Percentiles rank a stretch among this genome's conserved stretches.
phyloP scores from a whole-genome alignment of 768 basidiomycete genomes.

The Tremella fuciformis region DNA sequence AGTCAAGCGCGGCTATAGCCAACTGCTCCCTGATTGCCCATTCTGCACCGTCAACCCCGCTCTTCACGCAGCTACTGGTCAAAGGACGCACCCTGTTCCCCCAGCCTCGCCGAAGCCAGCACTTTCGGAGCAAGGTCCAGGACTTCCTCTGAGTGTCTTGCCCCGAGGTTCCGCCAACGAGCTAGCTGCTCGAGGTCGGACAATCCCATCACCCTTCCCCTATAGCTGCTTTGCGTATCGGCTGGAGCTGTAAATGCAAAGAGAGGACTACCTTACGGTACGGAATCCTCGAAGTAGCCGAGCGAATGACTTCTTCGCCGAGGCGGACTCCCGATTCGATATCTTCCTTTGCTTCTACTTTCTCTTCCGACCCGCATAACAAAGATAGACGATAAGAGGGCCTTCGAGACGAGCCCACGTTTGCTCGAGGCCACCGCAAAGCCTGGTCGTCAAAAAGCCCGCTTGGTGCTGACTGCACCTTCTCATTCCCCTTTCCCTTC shows the following conservation, averaged over 20 bases:
- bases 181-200: conserved; percentile 33
- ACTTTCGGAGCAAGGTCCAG: conserved; percentile 38
- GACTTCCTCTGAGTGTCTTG: conserved; percentile 44
- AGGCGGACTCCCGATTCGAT: too few species aligned
- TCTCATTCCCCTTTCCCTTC: neutral
- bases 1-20: conserved; percentile 49
- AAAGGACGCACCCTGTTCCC: conserved; percentile 39
- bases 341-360: too few species aligned
- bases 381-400: too few species aligned
- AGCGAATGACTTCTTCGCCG: too few species aligned
- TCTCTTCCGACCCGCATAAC: too few species aligned
- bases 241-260: neutral
- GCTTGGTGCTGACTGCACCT: neutral
- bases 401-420: too few species aligned
- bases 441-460: neutral
- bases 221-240: neutral
- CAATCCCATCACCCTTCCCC: neutral
- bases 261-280: too few species aligned
- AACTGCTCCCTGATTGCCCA: conserved; percentile 51
- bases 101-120: conserved; percentile 16
- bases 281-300: too few species aligned
- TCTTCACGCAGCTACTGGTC: neutral
- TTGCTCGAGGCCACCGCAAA: too few species aligned
- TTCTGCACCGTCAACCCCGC: conserved; percentile 31
- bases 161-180: conserved; percentile 42